Evolutionary conservation across 129 eudicot genomes (phyloP), one percentile per base, ranked within the genome.

Genomic region (carrot (Daucus carota)): DNA sequence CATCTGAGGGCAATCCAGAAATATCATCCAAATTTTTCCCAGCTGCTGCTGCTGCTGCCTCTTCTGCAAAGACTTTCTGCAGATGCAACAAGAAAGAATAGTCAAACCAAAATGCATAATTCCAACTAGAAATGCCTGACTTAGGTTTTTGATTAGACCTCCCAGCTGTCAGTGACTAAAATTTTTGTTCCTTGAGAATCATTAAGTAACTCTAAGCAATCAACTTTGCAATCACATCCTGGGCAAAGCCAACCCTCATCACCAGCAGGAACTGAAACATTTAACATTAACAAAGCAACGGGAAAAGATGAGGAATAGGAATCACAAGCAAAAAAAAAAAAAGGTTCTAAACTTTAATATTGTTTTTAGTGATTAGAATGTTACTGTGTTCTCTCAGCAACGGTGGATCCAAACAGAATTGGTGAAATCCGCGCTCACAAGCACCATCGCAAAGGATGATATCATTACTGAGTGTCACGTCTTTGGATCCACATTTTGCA

Each of bases 181-280:
- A 90, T 78, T 71, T 84, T 82, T 40, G 89, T 72, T 75, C 89
- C 92, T 67, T 83, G 86, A 75, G 88, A 80, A 75, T 94, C 96
- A 83, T 89, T 94, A 59, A 94, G 85, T 72, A 91, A 78, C 69
- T 84, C 93, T 62, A 87, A 78, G 84, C 98, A 94, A 83, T 91
- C 97, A 73, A 76, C 83, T 78, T 94, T 94, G 83, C 98, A 94
- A 79, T 94, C 97, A 83, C 98, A 94, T 75, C 93, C 97, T 70
- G 98, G 98, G 80, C 98, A 94, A 76, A 91, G 92, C 98, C 98
- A 94, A 60, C 93, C 90, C 82, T 94, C 96, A 75, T 94, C 96
- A 75, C 84, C 98, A 70, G 91, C 92, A 81, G 98, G 98, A 90
- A 94, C 98, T 94, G 86, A 66, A 38, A 22, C 75, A 79, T 31